These are phyloP conservation scores for Whalleya microplaca DNA, from an alignment of 2,329 filamentous ascomycete species.

Conservation along the genomic window DNA sequence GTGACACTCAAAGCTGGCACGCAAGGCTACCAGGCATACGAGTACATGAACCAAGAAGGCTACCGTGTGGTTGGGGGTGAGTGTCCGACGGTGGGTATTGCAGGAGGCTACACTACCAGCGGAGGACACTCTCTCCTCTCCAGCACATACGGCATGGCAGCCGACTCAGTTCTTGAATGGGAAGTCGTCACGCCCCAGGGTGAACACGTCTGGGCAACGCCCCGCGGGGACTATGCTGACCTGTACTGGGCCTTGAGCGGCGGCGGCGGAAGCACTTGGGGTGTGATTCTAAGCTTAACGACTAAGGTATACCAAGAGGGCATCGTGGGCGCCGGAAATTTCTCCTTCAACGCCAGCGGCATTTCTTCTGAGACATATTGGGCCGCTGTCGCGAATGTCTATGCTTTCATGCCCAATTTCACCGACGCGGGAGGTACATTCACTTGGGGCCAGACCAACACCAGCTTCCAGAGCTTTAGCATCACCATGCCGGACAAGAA, in stretches of 20 bases:
- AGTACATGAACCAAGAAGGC: conserved; percentile 40
- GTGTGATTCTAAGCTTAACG: no score
- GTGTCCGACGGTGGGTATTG: conserved; percentile 57
- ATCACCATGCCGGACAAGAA: no score
- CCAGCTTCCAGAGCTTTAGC: no score
- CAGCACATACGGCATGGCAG: no score
- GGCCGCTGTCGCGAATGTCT: background rate
- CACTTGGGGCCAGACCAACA: no score
- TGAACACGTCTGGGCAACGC: background rate
- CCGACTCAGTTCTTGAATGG: no score
- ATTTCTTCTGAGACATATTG: background rate
- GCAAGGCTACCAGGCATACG: conserved; percentile 46
- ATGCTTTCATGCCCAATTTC: background rate
- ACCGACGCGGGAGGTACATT: no score
- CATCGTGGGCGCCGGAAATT: background rate
- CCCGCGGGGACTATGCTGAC: no score
- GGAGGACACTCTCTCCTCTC: background rate
- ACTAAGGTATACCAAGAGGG: no score
- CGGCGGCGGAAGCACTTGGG: no score
- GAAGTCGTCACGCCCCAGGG: no score
- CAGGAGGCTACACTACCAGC: conserved; percentile 59
- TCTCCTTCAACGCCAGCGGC: conserved; percentile 8
- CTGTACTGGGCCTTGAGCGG: no score
- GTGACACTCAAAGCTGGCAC: conserved; percentile 54
- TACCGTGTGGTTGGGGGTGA: conserved; percentile 51